These are phyloP conservation scores for Saccharum hybrid DNA, from an alignment of 202 grass and related monocot genomes.

Conservation along the genomic window DNA sequence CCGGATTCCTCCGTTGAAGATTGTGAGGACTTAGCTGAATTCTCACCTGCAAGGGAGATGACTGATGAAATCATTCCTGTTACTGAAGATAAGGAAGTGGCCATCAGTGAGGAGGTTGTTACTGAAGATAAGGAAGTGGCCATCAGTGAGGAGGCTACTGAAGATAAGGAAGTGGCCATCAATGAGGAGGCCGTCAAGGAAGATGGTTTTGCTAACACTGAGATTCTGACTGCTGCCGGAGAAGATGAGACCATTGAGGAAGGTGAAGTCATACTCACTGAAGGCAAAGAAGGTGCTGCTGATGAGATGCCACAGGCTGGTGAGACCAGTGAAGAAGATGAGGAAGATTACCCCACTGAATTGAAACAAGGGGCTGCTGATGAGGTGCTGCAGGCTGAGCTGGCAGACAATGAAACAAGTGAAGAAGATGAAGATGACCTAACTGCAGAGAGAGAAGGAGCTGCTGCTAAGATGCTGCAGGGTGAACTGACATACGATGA, in stretches of 20 bases:
- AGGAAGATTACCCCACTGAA: neutral
- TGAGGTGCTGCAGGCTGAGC: neutral
- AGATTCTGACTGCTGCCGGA: too few relatives aligned
- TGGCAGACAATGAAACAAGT: neutral
- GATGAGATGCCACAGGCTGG: neutral
- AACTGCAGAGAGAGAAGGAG: neutral
- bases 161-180: neutral
- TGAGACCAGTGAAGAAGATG: neutral
- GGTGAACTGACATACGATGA: neutral
- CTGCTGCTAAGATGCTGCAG: neutral
- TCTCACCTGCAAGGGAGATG: conserved; percentile 30
- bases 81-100: conserved; percentile 1
- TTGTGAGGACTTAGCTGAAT: conserved; percentile 24
- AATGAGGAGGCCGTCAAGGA: conserved; percentile 21
- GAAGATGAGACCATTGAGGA: too few relatives aligned
- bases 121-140: too few relatives aligned
- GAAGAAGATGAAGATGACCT: conserved; percentile 18
- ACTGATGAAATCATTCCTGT: conserved; percentile 25
- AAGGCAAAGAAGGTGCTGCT: neutral
- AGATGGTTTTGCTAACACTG: conserved; percentile 5
- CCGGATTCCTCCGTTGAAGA: conserved; percentile 1
- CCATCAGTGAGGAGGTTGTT: neutral
- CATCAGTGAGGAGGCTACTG: neutral
- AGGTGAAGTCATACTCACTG: too few relatives aligned
- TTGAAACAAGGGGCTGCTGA: neutral